phyloP scores from a whole-genome alignment of 352 stramenopile genomes.

The Globisporangium irregulare region DNA sequence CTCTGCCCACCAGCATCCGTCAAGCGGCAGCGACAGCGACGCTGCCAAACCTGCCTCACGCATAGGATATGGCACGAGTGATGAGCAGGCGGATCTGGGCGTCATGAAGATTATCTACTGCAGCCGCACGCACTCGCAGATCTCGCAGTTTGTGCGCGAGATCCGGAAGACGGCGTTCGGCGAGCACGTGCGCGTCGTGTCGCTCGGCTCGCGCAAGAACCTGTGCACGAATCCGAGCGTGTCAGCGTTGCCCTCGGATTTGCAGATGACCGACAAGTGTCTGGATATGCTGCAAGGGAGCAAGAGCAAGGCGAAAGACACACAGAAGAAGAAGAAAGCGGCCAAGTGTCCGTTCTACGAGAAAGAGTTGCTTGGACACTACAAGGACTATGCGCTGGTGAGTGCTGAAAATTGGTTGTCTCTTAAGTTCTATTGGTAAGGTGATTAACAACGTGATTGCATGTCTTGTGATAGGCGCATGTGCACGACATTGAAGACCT shows the following conservation, averaged over 20 bases:
- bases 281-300: constrained; percentile 83
- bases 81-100: constrained; percentile 31
- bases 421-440: not conserved
- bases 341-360: constrained; percentile 84
- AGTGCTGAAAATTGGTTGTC: constrained; percentile 17
- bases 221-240: constrained; percentile 81
- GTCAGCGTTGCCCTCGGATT: constrained; percentile 55
- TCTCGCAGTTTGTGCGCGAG: constrained; percentile 87
- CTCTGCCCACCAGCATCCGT: constrained; percentile 1
- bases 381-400: constrained; percentile 79
- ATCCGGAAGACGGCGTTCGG: constrained; percentile 82
- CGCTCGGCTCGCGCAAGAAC: constrained; percentile 83
- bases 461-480: constrained; percentile 38
- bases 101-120: constrained; percentile 89
- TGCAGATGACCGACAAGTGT: constrained; percentile 84
- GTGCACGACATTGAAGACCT: constrained; percentile 97
- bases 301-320: constrained; percentile 38
- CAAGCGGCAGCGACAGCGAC: constrained; percentile 45
- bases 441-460: constrained; percentile 4
- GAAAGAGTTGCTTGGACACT: constrained; percentile 63
- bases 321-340: constrained; percentile 43
- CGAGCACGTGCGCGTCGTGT: constrained; percentile 67
- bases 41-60: constrained; percentile 3
- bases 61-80: constrained; percentile 1
- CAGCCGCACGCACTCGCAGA: constrained; percentile 89